Base-by-base conservation (phyloP, 2,329 filamentous ascomycete genomes). In the Dactylellina drechsleri region DNA sequence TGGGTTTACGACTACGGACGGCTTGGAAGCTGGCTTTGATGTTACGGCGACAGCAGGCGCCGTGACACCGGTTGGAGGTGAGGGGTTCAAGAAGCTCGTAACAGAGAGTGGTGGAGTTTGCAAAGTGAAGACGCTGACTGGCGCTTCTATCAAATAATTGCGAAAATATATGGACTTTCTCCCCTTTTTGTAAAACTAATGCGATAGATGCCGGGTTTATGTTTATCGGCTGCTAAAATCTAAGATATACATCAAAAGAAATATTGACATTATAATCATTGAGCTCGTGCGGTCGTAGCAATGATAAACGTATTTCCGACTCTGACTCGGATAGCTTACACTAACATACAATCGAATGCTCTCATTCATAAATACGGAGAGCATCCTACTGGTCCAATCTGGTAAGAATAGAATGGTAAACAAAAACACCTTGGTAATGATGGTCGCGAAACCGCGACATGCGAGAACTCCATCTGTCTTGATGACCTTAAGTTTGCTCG, bases 1-100 rank as follows among this genome's bases (percentile, higher is more conserved):
- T 0, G 95, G 94, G 0, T 98, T 98, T 84, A 96, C 92, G 31
- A 99, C 94, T 6, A 96, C 91, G 0, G 90, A 90, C 6, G 83
- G 83, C 54, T 85, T 94, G 60, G 91, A 93, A 83, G 94, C 97
- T 41, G 93, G 87, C 0, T 99, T 98, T 81, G 91, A 98, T 80
- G 70, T 52, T 84, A 94, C 72, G 89, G 90, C 80, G 90, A 90
- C 82, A 87, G 89, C 76, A 91, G 86, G 57, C 85, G 57, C 57
- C 15, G 57, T 60, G 8, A 88, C 87, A 83, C 77, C 78, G 1
- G 75, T 68, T 8, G 81, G 84, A 78, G 86, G 86, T 82, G 84
- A 83, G 49, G 84, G 84, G 43, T 80, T 88, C 36, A 87, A 86
- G 43, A 86, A 85, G 81, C 84, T 98, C 78, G 88, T 92, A 77